A percentile compares a stretch with the other conserved stretches of the same genome.
Evolutionary conservation across 75 land plant genomes (phyloP).

Genomic region (Picea glauca): DNA sequence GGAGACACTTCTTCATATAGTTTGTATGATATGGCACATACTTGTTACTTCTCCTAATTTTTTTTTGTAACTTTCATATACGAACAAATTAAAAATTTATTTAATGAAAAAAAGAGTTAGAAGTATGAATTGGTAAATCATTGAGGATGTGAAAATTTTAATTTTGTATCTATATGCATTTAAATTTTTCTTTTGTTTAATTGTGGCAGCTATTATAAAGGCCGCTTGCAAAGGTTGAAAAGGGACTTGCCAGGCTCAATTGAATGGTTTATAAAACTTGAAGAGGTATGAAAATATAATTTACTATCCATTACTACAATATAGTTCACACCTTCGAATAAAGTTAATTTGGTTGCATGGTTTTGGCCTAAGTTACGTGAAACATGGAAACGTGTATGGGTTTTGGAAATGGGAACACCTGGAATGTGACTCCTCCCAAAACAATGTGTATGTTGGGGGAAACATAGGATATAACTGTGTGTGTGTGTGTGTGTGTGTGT

Average conservation of each 20-base stretch:
- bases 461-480: too few species aligned
- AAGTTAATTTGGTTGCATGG: too few species aligned
- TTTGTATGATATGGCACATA: neutral
- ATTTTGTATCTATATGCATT: neutral
- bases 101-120: too few species aligned
- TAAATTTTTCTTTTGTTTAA: too few species aligned
- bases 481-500: too few species aligned
- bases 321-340: too few species aligned
- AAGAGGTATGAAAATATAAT: slow-evolving; percentile 19
- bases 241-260: slow-evolving; percentile 32
- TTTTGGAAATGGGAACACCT: too few species aligned
- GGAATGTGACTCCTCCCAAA: too few species aligned
- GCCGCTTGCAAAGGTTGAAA: slow-evolving; percentile 37
- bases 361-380: too few species aligned
- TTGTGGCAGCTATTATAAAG: slow-evolving; percentile 31
- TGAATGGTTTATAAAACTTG: slow-evolving; percentile 26
- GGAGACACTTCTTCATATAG: neutral
- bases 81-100: neutral
- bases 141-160: neutral
- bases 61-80: neutral
- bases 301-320: too few species aligned
- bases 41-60: neutral
- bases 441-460: too few species aligned
- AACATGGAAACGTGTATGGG: too few species aligned
- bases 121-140: neutral